Evolutionary conservation across 805 yeast species (phyloP).

Genomic region (Wickerhamiella spandovensis): DNA sequence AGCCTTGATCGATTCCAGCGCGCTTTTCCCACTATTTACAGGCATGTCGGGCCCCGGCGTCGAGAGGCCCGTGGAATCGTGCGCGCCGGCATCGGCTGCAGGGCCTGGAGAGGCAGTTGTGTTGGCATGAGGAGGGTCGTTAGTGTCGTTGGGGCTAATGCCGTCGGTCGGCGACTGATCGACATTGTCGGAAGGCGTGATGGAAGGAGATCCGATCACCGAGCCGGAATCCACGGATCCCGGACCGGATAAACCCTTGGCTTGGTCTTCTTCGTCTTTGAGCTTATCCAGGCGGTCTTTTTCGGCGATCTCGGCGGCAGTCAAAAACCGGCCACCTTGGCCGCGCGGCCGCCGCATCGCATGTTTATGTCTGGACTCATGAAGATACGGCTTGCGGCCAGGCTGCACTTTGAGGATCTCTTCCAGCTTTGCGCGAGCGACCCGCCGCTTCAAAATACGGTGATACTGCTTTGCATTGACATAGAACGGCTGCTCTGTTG

Average conservation of each 20-base stretch:
- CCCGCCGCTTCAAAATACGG: conserved; percentile 79
- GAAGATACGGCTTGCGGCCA: conserved; percentile 86
- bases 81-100: neutral
- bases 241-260: neutral
- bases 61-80: neutral
- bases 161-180: neutral
- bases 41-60: neutral
- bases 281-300: conserved; percentile 31
- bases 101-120: neutral
- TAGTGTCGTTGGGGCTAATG: neutral
- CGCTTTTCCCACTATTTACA: neutral
- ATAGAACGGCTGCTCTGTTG: conserved; percentile 77
- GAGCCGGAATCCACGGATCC: neutral
- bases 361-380: conserved; percentile 94
- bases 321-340: conserved; percentile 92
- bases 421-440: conserved; percentile 87
- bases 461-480: conserved; percentile 98
- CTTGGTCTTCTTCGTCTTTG: conserved; percentile 3
- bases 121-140: neutral
- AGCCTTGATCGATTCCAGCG: neutral
- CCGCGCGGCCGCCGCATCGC: conserved; percentile 99
- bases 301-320: conserved; percentile 74
- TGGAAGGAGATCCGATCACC: neutral
- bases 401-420: conserved; percentile 77
- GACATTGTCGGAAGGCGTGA: neutral